These are phyloP conservation scores for Zygotorulaspora mrakii DNA, from an alignment of 1,139 yeast species.

Conservation along the genomic window DNA sequence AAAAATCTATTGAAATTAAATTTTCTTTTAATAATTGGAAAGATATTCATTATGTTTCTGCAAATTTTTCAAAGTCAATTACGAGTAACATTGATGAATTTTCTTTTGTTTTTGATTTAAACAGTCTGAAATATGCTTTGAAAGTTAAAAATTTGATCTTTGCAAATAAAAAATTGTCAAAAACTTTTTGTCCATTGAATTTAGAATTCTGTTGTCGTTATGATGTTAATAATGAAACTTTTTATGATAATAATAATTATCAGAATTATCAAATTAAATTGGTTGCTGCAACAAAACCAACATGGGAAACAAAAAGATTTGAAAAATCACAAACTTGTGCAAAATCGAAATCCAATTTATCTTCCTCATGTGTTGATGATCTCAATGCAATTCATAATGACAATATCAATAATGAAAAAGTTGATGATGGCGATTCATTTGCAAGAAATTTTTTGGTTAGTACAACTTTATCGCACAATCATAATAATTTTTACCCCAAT, in stretches of 20 bases:
- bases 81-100: conserved; percentile 31
- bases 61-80: conserved; percentile 27
- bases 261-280: conserved; percentile 27
- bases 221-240: conserved; percentile 32
- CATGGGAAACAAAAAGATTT: not conserved
- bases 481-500: conserved; percentile 7
- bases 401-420: not conserved
- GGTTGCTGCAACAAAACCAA: conserved; percentile 13
- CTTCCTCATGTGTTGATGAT: not conserved
- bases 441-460: conserved; percentile 22
- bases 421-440: conserved; percentile 6
- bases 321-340: not conserved
- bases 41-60: conserved; percentile 33
- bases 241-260: conserved; percentile 35
- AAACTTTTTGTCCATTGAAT: conserved; percentile 22
- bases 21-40: conserved; percentile 34
- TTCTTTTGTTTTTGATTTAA: conserved; percentile 29
- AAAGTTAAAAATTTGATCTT: conserved; percentile 26
- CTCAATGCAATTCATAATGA: not conserved
- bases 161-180: conserved; percentile 12
- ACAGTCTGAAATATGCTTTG: conserved; percentile 34
- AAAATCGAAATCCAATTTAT: conserved; percentile 1
- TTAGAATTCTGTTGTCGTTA: conserved; percentile 34
- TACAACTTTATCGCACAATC: conserved; percentile 21
- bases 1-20: conserved; percentile 33